Evolutionary conservation across 768 basidiomycete genomes (phyloP).

Genomic region (Amanita molliuscula): DNA sequence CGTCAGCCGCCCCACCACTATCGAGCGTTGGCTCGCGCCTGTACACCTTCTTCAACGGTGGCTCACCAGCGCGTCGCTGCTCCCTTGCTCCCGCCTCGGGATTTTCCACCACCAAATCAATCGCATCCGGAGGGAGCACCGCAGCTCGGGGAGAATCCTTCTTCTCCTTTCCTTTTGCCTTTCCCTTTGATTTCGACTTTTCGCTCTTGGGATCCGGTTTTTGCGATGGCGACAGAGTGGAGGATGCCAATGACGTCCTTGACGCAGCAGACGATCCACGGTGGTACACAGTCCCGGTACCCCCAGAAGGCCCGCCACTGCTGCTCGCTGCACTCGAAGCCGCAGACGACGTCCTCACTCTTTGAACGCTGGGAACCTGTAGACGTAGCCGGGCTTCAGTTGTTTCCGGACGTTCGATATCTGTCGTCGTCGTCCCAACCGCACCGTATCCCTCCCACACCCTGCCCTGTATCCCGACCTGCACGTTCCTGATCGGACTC

Average conservation of each 20-base stretch:
- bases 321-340: not conserved
- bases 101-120: slow-evolving; percentile 83
- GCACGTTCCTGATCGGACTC: slow-evolving; percentile 40
- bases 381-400: not conserved
- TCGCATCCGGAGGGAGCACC: slow-evolving; percentile 47
- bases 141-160: not conserved
- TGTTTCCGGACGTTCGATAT: not conserved
- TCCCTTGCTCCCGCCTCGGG: slow-evolving; percentile 40
- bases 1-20: slow-evolving; percentile 20
- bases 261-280: slow-evolving; percentile 22
- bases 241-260: slow-evolving; percentile 20
- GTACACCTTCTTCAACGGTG: slow-evolving; percentile 41
- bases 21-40: slow-evolving; percentile 34
- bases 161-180: not conserved
- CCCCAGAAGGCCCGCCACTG: slow-evolving; percentile 8
- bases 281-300: slow-evolving; percentile 5
- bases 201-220: not conserved
- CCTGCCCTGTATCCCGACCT: slow-evolving; percentile 26
- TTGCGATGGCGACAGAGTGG: slow-evolving; percentile 3
- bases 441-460: slow-evolving; percentile 53
- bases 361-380: not conserved
- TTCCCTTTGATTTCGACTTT: not conserved
- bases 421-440: slow-evolving; percentile 22
- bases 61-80: slow-evolving; percentile 53
- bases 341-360: not conserved